Percentiles rank a stretch among this genome's conserved stretches.
phyloP scores from a whole-genome alignment of 345 rosid species.

The Carallia brachiata region DNA sequence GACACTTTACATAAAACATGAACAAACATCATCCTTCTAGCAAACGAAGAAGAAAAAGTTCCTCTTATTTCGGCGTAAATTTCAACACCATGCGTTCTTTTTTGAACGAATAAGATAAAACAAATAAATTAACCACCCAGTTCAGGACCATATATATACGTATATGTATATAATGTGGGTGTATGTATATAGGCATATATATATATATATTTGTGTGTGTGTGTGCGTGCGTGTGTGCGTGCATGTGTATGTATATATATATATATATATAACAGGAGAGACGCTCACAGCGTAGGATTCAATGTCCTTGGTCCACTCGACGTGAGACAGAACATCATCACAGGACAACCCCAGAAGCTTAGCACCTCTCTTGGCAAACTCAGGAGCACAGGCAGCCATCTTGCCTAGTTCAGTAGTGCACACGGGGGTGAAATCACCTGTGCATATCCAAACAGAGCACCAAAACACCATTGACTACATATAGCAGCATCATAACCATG shows the following conservation, averaged over 20 bases:
- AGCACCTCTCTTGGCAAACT: conserved; percentile 58
- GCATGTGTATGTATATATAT: too few species aligned
- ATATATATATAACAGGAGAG: not conserved
- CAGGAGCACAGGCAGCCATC: conserved; percentile 51
- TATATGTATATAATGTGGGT: not conserved
- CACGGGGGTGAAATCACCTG: conserved; percentile 84
- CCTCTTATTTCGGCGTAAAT: not conserved
- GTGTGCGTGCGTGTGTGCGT: too few species aligned
- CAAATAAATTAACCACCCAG: too few species aligned
- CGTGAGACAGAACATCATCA: conserved; percentile 59
- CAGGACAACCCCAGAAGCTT: conserved; percentile 82
- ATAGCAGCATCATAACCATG: not conserved
- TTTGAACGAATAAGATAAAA: too few species aligned
- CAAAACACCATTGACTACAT: too few species aligned
- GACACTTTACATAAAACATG: not conserved
- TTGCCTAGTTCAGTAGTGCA: conserved; percentile 77
- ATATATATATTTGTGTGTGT: too few species aligned
- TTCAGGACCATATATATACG: too few species aligned
- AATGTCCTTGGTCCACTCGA: conserved; percentile 69
- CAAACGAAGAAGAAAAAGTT: not conserved
- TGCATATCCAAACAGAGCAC: not conserved
- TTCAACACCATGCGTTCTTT: not conserved
- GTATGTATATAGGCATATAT: too few species aligned
- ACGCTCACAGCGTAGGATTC: conserved; percentile 57
- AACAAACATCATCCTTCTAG: not conserved